These are phyloP conservation scores for Staphylotrichum tortipilum DNA, from an alignment of 495 filamentous ascomycete species.

Conservation along the genomic window DNA sequence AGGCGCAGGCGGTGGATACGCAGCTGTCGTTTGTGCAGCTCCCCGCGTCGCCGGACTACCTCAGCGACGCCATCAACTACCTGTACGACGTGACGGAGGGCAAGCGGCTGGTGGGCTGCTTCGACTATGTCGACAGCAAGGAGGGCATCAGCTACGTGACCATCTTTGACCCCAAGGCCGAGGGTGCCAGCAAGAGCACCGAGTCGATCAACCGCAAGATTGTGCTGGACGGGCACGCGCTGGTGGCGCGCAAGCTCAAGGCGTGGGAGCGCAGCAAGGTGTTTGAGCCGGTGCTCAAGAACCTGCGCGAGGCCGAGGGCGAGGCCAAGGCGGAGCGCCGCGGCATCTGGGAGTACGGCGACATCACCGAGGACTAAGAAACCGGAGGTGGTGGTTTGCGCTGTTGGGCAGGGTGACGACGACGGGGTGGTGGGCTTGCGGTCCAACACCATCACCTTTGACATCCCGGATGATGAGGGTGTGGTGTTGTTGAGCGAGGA, in stretches of 20 bases:
- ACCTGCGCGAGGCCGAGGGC: constrained; percentile 56
- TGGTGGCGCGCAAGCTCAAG: constrained; percentile 84
- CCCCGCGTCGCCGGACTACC: constrained; percentile 67
- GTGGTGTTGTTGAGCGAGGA: too few species aligned
- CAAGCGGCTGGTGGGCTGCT: constrained; percentile 75
- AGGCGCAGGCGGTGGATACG: constrained; percentile 79
- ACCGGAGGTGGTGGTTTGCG: too few species aligned
- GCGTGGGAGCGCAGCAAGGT: constrained; percentile 68
- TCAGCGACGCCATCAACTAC: constrained; percentile 64
- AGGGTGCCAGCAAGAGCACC: constrained; percentile 25
- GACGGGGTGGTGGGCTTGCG: too few species aligned
- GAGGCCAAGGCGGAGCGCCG: constrained; percentile 66
- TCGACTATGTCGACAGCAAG: constrained; percentile 65
- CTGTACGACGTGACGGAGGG: constrained; percentile 58
- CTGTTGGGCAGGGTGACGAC: too few species aligned
- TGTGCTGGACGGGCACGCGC: constrained; percentile 71
- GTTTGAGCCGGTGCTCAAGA: constrained; percentile 58
- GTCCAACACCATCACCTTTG: too few species aligned
- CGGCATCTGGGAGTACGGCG: constrained; percentile 98
- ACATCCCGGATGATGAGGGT: too few species aligned
- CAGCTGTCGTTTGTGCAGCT: constrained; percentile 84
- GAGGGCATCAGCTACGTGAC: constrained; percentile 78
- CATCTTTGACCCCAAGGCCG: constrained; percentile 69
- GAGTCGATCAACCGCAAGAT: constrained; percentile 83
- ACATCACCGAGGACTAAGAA: constrained; percentile 70